Percentiles rank a stretch among this genome's conserved stretches.
These are phyloP conservation scores for Candida koratica DNA, from an alignment of 805 yeast species.

Conservation along the genomic window DNA sequence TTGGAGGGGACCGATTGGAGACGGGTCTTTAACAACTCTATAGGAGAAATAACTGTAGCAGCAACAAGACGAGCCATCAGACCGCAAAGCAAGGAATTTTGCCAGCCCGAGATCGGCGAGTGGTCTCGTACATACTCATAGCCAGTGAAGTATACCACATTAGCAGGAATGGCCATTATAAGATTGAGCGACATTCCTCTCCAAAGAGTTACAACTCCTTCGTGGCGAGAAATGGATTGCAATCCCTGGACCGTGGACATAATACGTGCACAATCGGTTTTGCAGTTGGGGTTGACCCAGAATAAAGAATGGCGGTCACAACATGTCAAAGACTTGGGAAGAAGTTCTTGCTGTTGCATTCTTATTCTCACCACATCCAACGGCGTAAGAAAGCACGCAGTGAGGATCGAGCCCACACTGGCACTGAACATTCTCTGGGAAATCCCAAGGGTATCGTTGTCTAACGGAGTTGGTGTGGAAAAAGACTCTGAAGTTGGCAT, in stretches of 20 bases:
- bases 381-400: conserved; percentile 74
- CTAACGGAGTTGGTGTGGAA: background rate
- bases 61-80: conserved; percentile 77
- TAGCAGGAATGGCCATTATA: conserved; percentile 87
- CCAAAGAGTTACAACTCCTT: conserved; percentile 80
- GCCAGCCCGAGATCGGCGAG: conserved; percentile 47
- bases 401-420: conserved; percentile 67
- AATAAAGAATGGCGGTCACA: conserved; percentile 15
- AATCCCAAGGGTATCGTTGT: conserved; percentile 1
- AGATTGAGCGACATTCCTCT: conserved; percentile 82
- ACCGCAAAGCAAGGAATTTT: conserved; percentile 85
- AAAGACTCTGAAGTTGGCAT: background rate
- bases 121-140: conserved; percentile 80
- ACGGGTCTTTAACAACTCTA: conserved; percentile 83
- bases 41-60: conserved; percentile 80
- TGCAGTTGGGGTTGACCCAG: conserved; percentile 28
- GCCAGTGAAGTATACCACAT: conserved; percentile 90
- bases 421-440: conserved; percentile 73
- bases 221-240: conserved; percentile 57
- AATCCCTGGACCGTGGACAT: conserved; percentile 77
- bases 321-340: conserved; percentile 31
- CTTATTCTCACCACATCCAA: conserved; percentile 77
- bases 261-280: conserved; percentile 43
- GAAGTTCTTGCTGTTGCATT: conserved; percentile 70
- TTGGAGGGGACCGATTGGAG: conserved; percentile 77